Evolutionary conservation across 331 rosid species (phyloP).

Genomic region (Pyracantha coccinea): DNA sequence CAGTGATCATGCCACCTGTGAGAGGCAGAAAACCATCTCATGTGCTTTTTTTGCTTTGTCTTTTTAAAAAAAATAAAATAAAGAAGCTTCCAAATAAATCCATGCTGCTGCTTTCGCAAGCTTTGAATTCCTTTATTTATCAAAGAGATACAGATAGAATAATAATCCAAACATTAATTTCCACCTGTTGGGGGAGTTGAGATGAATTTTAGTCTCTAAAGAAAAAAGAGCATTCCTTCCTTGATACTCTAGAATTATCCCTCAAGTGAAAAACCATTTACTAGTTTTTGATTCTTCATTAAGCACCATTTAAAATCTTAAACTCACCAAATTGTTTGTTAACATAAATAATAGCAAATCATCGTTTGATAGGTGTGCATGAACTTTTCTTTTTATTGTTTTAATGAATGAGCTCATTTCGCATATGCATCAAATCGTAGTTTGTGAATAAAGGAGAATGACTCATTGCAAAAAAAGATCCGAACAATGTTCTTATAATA

Average conservation of each 20-base stretch:
- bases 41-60: neutral
- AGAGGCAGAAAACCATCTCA: neutral
- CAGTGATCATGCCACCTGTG: neutral
- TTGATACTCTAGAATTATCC: neutral
- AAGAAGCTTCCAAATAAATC: constrained; percentile 8
- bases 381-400: neutral
- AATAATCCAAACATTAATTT: constrained; percentile 1
- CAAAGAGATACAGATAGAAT: constrained; percentile 3
- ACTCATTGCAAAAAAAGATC: too few relatives aligned
- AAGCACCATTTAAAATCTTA: neutral
- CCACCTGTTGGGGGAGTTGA: constrained; percentile 5
- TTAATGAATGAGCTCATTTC: too few relatives aligned
- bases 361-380: neutral
- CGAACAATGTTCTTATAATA: too few relatives aligned
- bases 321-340: too few relatives aligned
- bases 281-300: neutral
- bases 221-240: neutral
- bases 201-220: neutral
- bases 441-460: too few relatives aligned
- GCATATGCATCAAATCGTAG: too few relatives aligned
- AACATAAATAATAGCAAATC: too few relatives aligned
- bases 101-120: constrained; percentile 1
- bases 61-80: neutral
- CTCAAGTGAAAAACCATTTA: neutral
- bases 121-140: constrained; percentile 9